Percentiles rank a stretch among this genome's conserved stretches.
Conservation (phyloP, 441 rosid genomes). For the Gossypium gossypioides region DNA sequence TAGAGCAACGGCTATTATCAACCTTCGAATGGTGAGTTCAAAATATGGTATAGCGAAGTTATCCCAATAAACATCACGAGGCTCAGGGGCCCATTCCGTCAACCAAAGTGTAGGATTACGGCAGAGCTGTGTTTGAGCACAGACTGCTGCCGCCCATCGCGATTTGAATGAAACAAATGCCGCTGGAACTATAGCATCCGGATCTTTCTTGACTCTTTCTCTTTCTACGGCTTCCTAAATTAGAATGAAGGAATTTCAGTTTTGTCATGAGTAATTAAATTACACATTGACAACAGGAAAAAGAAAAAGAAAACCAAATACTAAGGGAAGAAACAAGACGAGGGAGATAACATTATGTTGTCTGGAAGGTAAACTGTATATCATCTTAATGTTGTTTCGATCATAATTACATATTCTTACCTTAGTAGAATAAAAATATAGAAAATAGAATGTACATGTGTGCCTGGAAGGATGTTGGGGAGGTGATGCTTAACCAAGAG, state of each 20-base stretch:
- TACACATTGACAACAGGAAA: neutral
- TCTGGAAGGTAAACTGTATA: neutral
- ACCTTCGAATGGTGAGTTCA: conserved; percentile 36
- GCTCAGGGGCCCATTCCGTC: conserved; percentile 64
- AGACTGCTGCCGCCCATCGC: conserved; percentile 61
- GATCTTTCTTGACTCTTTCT: conserved; percentile 37
- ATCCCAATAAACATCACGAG: conserved; percentile 55
- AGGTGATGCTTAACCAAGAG: neutral
- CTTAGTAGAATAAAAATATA: neutral
- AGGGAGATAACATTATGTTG: neutral
- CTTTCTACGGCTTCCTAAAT: conserved; percentile 46
- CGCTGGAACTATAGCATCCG: conserved; percentile 43
- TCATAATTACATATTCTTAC: neutral
- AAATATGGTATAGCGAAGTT: conserved; percentile 61
- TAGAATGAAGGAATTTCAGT: neutral
- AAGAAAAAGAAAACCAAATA: neutral
- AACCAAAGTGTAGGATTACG: conserved; percentile 57
- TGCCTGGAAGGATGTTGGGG: neutral
- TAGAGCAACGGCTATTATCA: conserved; percentile 37
- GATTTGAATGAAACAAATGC: conserved; percentile 65
- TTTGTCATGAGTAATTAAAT: neutral
- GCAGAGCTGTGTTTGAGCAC: conserved; percentile 65
- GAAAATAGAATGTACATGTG: neutral
- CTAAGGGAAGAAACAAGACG: neutral
- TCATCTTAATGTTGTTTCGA: neutral